These are phyloP conservation scores for Cinnamomum micranthum DNA, from an alignment of 164 flowering plant genomes.

Conservation along the genomic window DNA sequence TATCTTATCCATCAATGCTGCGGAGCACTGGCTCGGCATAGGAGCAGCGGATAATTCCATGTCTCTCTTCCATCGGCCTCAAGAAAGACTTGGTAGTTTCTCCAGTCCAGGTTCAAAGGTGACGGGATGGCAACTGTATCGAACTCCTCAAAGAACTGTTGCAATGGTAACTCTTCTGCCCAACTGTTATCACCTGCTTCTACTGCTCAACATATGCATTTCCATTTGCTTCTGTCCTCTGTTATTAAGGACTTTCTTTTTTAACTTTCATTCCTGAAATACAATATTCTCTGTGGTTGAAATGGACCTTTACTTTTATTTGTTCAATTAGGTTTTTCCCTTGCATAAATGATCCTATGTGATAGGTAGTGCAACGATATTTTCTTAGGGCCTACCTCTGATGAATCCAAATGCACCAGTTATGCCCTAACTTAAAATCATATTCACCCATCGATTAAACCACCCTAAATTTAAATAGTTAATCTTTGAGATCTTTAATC, in stretches of 20 bases:
- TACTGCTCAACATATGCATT: background rate
- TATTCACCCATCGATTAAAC: too few species aligned
- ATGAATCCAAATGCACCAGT: too few species aligned
- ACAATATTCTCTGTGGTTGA: too few species aligned
- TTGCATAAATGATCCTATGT: too few species aligned
- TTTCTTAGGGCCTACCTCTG: too few species aligned
- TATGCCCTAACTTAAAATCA: too few species aligned
- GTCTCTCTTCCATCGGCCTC: conserved; percentile 97
- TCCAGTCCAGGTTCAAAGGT: conserved; percentile 66
- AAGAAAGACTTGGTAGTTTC: conserved; percentile 82
- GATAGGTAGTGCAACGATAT: too few species aligned
- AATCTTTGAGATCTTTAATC: too few species aligned
- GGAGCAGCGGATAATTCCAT: conserved; percentile 98
- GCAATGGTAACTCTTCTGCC: conserved; percentile 54
- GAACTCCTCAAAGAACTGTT: conserved; percentile 83
- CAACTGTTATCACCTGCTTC: background rate
- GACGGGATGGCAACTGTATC: conserved; percentile 93
- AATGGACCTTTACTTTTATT: too few species aligned
- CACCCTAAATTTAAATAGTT: too few species aligned
- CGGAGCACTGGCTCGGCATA: conserved; percentile 93
- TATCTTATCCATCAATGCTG: conserved; percentile 84
- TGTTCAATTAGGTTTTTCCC: too few species aligned
- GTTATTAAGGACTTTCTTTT: background rate
- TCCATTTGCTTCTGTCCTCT: background rate
- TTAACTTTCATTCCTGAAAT: too few species aligned